Conservation (phyloP, 371 early-diverging fungal species). For the Actinomortierella ambigua region DNA sequence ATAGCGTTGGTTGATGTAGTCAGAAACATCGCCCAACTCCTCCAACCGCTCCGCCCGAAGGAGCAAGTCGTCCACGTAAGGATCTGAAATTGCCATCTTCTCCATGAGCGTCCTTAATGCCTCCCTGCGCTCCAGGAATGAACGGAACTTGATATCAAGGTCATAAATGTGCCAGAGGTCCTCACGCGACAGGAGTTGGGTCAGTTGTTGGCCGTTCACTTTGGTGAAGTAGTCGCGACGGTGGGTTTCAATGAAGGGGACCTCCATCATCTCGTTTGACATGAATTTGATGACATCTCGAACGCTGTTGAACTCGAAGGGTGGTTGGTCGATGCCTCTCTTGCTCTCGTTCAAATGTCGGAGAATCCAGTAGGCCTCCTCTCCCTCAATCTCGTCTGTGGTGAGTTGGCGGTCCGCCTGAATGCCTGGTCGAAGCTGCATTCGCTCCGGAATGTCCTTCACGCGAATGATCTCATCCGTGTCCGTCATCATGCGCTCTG, state of each 20-base stretch:
- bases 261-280: conserved; percentile 80
- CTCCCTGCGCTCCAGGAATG: conserved; percentile 63
- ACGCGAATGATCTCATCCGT: conserved; percentile 88
- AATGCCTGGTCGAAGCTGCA: conserved; percentile 67
- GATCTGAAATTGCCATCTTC: conserved; percentile 55
- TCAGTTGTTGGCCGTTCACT: conserved; percentile 49
- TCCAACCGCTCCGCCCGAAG: conserved; percentile 64
- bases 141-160: conserved; percentile 78
- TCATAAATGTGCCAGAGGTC: conserved; percentile 93
- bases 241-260: conserved; percentile 90
- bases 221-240: conserved; percentile 82
- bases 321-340: conserved; percentile 37
- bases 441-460: conserved; percentile 92
- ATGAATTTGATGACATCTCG: conserved; percentile 72
- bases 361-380: conserved; percentile 56
- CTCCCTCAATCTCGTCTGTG: conserved; percentile 61
- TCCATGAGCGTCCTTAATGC: conserved; percentile 52
- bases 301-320: conserved; percentile 37
- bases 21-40: conserved; percentile 76
- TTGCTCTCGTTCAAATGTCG: conserved; percentile 50
- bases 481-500: conserved; percentile 89
- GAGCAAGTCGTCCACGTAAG: conserved; percentile 53
- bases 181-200: conserved; percentile 63
- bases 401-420: conserved; percentile 35
- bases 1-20: conserved; percentile 77